Base-by-base conservation (phyloP, 2,329 filamentous ascomycete genomes). In the Trichoderma sp. region DNA sequence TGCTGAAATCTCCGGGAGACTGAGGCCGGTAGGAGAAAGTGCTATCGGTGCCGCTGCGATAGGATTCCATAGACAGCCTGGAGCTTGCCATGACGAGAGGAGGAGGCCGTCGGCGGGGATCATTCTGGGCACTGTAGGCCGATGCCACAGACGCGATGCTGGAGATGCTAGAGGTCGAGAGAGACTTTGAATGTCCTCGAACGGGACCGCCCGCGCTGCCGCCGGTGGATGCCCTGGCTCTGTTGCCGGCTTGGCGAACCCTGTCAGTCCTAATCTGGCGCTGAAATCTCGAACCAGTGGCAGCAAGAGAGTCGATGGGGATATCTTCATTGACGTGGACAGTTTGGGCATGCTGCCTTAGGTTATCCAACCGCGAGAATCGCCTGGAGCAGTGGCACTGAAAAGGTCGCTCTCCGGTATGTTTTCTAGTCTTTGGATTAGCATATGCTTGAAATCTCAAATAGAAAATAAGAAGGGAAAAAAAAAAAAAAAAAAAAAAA, bases 241-340 rank as follows among this genome's bases (percentile, higher is more conserved):
- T 85, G 68, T 86, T 87, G 29, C 87, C 90, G 2, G 90, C 86
- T 59, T 91, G 90, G 64, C 92, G 87, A 37, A 94, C 91, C 68
- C 93, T 85, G 72, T 97, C 94, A 0, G 92, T 96, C 64, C 94
- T 87, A 68, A 97, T 93, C 78, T 97, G 94, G 70, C 94, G 87
- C 74, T 97, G 94, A 74, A 97, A 97, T 45, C 94, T 86, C 9
- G 94, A 97, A 27, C 94, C 93, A 1, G 92, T 95, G 4, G 94
- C 95, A 17, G 95, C 95, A 22, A 98, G 86, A 1, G 95, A 98
- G 77, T 97, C 93, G 48, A 90, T 89, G 4, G 95, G 95, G 37
- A 99, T 99, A 67, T 97, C 93, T 78, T 98, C 95, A 77, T 98
- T 97, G 68, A 97, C 92, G 77, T 99, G 95, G 1, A 99, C 95